These are phyloP conservation scores for Wallacemonas rigidus DNA, from an alignment of 208 protist species.

Conservation along the genomic window DNA sequence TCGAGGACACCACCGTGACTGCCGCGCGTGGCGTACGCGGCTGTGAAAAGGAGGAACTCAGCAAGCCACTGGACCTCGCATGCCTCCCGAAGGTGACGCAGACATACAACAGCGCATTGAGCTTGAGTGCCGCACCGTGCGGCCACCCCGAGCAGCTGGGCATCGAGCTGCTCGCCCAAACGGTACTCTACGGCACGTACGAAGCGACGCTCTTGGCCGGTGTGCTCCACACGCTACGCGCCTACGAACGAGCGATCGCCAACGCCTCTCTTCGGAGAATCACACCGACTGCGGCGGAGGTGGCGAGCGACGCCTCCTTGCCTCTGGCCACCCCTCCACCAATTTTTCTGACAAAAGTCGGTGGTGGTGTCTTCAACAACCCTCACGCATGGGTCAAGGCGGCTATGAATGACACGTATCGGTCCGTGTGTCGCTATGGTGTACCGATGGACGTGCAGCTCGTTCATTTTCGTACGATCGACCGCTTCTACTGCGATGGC, in stretches of 20 bases:
- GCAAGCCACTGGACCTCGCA: not conserved
- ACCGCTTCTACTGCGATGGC: not conserved
- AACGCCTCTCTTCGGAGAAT: no score
- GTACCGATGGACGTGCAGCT: constrained; percentile 47
- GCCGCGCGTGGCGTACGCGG: constrained; percentile 15
- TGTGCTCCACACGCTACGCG: constrained; percentile 41
- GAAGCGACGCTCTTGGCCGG: constrained; percentile 54
- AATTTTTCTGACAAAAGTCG: constrained; percentile 56
- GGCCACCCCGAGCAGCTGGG: not conserved
- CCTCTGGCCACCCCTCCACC: constrained; percentile 23
- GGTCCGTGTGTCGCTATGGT: constrained; percentile 18
- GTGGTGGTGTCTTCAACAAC: constrained; percentile 57
- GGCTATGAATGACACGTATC: constrained; percentile 24
- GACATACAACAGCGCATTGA: constrained; percentile 55
- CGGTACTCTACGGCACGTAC: constrained; percentile 46
- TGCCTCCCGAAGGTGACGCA: constrained; percentile 31
- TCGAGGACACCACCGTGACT: constrained; percentile 50
- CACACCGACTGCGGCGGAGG: not conserved
- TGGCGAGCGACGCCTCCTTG: not conserved
- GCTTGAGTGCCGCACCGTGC: constrained; percentile 11
- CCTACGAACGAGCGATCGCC: constrained; percentile 9
- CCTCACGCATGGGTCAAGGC: constrained; percentile 37
- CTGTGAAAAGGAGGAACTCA: not conserved
- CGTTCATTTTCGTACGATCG: constrained; percentile 20
- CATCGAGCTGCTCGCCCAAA: constrained; percentile 25